A percentile compares a stretch with the other conserved stretches of the same genome.
phyloP scores from a whole-genome alignment of 2,329 filamentous ascomycete genomes.

The Laburnicola sp. region DNA sequence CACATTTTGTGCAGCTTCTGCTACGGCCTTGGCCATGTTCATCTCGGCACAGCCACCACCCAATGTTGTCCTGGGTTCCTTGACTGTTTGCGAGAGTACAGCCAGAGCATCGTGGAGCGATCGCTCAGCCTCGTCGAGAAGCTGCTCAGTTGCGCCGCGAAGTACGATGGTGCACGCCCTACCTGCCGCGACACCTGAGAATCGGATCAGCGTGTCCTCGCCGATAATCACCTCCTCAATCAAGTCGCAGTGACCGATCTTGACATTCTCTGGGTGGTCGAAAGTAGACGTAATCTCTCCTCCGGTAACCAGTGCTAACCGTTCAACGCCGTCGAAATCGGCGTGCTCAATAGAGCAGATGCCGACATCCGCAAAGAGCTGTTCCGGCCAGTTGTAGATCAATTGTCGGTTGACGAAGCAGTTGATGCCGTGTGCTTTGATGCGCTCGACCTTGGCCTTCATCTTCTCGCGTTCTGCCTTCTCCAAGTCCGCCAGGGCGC shows the following conservation, averaged over 20 bases:
- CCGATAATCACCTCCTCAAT: constrained; percentile 99
- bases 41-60: constrained; percentile 97
- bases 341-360: constrained; percentile 99
- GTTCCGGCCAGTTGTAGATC: constrained; percentile 99
- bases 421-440: constrained; percentile 98
- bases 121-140: constrained; percentile 94
- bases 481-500: constrained; percentile 96
- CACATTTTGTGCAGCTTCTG: constrained; percentile 87
- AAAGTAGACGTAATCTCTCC: constrained; percentile 98
- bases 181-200: constrained; percentile 92
- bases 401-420: constrained; percentile 99
- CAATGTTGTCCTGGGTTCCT: constrained; percentile 89
- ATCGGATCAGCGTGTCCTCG: constrained; percentile 95
- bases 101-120: constrained; percentile 95
- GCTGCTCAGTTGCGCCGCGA: constrained; percentile 92
- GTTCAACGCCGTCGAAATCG: constrained; percentile 97
- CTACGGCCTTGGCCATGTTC: constrained; percentile 98
- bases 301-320: constrained; percentile 90
- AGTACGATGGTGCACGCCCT: constrained; percentile 96
- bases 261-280: constrained; percentile 95
- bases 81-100: constrained; percentile 93
- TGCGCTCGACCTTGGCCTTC: constrained; percentile 98
- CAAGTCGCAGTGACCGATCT: constrained; percentile 90
- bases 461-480: constrained; percentile 99
- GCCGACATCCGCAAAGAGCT: constrained; percentile 95